Evolutionary conservation across 192 early-diverging fungal species (phyloP).

Genomic region (Dispira simplex): DNA sequence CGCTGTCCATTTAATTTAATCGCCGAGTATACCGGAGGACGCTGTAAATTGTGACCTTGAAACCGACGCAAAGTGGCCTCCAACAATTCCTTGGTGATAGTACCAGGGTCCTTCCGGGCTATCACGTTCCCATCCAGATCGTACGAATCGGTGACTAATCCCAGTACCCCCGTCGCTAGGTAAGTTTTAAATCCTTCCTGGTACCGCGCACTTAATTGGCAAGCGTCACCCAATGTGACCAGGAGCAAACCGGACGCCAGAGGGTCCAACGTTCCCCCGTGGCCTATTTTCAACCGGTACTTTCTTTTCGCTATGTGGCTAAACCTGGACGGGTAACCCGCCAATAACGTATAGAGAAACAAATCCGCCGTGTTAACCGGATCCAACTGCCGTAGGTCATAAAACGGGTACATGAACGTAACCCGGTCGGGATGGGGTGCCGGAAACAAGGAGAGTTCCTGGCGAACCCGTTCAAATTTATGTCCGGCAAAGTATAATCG

Average conservation of each 20-base stretch:
- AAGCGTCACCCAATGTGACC: not conserved
- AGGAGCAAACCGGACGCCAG: not conserved
- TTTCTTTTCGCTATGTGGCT: not conserved
- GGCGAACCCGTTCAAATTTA: not conserved
- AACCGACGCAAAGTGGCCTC: slow-evolving; percentile 27
- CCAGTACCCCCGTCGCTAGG: slow-evolving; percentile 31
- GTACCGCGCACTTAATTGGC: not conserved
- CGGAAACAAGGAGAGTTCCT: not conserved
- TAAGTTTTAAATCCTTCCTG: slow-evolving; percentile 19
- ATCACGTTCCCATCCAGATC: slow-evolving; percentile 37
- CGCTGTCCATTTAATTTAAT: slow-evolving; percentile 47
- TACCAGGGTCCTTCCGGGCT: slow-evolving; percentile 14
- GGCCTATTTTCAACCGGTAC: not conserved
- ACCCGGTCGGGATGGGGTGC: not conserved
- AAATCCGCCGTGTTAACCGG: not conserved
- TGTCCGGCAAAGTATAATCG: not conserved
- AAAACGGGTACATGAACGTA: not conserved
- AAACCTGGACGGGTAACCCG: not conserved
- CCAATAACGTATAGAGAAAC: not conserved
- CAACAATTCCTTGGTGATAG: slow-evolving; percentile 24
- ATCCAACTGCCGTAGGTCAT: not conserved
- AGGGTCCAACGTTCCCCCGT: not conserved
- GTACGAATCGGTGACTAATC: slow-evolving; percentile 38
- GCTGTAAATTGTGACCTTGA: slow-evolving; percentile 38
- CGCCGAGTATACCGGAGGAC: slow-evolving; percentile 58